phyloP scores from a whole-genome alignment of 148 eudicot species.

The Polygonum aviculare region DNA sequence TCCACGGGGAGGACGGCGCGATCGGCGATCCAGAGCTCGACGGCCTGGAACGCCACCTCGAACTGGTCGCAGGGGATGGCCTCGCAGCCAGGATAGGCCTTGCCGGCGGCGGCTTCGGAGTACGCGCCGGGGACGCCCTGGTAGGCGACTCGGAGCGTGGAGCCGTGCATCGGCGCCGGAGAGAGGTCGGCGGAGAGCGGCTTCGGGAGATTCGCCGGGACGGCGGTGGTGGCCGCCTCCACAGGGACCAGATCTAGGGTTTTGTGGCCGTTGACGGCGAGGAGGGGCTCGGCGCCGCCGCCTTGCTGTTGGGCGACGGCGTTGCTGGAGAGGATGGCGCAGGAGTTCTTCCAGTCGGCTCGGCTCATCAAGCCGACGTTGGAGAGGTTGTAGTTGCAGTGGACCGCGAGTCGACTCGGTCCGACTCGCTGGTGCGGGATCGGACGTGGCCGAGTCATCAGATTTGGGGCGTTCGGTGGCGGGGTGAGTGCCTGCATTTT shows the following conservation, averaged over 20 bases:
- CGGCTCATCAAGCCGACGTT: constrained; percentile 29
- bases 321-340: constrained; percentile 73
- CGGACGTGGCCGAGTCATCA: constrained; percentile 14
- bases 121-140: constrained; percentile 97
- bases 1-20: constrained; percentile 64
- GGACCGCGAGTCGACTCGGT: constrained; percentile 29
- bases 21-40: constrained; percentile 76
- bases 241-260: constrained; percentile 53
- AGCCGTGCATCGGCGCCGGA: constrained; percentile 80
- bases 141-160: constrained; percentile 68
- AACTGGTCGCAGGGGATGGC: constrained; percentile 91
- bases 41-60: constrained; percentile 89
- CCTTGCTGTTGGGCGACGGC: constrained; percentile 39
- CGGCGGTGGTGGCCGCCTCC: not conserved
- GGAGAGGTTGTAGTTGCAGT: constrained; percentile 22
- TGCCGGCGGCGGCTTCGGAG: constrained; percentile 86
- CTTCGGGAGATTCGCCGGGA: constrained; percentile 36
- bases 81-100: constrained; percentile 76
- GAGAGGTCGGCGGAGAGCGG: constrained; percentile 57
- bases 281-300: constrained; percentile 19
- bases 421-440: constrained; percentile 11
- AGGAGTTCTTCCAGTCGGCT: constrained; percentile 77
- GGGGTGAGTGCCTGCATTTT: constrained; percentile 53
- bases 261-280: constrained; percentile 53
- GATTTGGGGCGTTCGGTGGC: constrained; percentile 27